Base-by-base conservation (phyloP, 768 basidiomycete genomes). In the Xerocomellus intermedius region DNA sequence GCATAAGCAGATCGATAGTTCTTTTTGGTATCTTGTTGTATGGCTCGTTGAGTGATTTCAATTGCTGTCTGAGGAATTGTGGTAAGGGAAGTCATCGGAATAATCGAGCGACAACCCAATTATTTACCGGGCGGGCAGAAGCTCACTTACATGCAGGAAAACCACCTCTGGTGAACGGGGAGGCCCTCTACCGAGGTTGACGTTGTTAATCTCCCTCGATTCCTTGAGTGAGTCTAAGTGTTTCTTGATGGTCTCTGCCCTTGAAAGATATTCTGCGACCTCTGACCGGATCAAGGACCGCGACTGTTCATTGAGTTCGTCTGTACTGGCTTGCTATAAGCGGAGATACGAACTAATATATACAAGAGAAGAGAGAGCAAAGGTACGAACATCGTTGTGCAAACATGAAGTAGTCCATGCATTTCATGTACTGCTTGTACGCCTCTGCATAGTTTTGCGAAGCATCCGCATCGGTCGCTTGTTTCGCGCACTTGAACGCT, bases 321-420 rank as follows among this genome's bases (percentile, higher is more conserved):
- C 66, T 67, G 52, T 38, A 35, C 58, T 47, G 6, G 43, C 42
- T 24, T 52, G 37, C 22, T 19, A 42, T 64, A 42, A 64, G 50
- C 21, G 26, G 36, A 51, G 14, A 24, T 35, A 5, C 38, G 21
- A 36, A 8, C 21, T 8, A n/a, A 33, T 22, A 33, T 5, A 19
- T 8, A 9, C 9, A 12, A 19, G 17, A 49, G 32, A 28, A 38
- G 13, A 38, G 13, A n/a, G 6, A 28, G 7, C 0, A 55, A 41
- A n/a, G 38, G 42, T 16, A 69, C 65, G 21, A 62, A 94, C 93
- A 94, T 73, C 93, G 94, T 66, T 93, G 77, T 10, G 94, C 94
- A 67, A 97, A 89, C 89, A 97, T 91, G 74, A 98, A 98, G 72
- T 95, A 97, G 68, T 98, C 96, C 59, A 98, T 80, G 5, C 90